These are phyloP conservation scores for Colletotrichum plurivorum DNA, from an alignment of 2,329 filamentous ascomycete genomes.

Conservation along the genomic window DNA sequence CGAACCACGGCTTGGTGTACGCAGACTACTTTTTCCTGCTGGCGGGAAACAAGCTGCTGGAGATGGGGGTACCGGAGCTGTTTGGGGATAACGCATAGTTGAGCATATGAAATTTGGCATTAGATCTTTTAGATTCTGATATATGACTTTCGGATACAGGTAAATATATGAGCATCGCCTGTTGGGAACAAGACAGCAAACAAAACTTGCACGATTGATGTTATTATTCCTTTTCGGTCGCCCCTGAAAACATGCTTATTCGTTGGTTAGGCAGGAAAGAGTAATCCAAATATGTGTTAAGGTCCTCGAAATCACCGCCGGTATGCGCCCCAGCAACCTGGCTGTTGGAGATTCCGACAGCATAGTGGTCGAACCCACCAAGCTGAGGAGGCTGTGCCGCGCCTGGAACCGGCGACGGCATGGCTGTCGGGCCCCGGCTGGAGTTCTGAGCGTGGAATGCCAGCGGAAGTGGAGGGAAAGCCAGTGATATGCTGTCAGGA, in stretches of 20 bases:
- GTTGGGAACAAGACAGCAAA: not conserved
- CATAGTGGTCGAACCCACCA: not conserved
- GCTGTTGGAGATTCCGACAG: not conserved
- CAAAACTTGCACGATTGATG: not conserved
- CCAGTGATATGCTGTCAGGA: slow-evolving; percentile 46
- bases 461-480: slow-evolving; percentile 50
- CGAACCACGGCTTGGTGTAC: slow-evolving; percentile 63
- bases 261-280: slow-evolving; percentile 44
- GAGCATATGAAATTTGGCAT: not conserved
- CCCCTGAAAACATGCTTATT: slow-evolving; percentile 45
- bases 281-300: slow-evolving; percentile 45
- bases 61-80: slow-evolving; percentile 43
- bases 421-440: slow-evolving; percentile 32
- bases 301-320: slow-evolving; percentile 38
- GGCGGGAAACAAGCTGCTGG: slow-evolving; percentile 60
- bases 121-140: not conserved
- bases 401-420: slow-evolving; percentile 32
- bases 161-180: not conserved
- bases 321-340: not conserved
- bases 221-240: slow-evolving; percentile 9
- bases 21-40: slow-evolving; percentile 64
- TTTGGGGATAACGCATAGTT: slow-evolving; percentile 8
- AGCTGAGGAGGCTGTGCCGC: not conserved
- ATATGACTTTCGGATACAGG: not conserved
- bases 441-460: slow-evolving; percentile 46